Evolutionary conservation across 2,329 filamentous ascomycete genomes (phyloP).

Genomic region (Botryotinia globosa): DNA sequence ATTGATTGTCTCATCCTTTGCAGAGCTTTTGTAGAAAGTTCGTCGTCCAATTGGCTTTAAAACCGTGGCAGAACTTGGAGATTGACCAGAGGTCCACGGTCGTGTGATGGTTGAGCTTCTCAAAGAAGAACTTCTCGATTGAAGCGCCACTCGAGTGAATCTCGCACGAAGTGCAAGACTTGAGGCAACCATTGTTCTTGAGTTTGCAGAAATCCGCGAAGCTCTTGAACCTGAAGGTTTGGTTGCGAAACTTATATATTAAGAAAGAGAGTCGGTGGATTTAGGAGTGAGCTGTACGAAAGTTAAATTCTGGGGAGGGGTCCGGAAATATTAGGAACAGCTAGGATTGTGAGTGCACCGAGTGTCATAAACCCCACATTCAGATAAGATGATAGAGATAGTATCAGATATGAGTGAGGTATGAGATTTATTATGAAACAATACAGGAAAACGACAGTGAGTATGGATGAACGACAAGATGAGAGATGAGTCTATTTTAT

Average conservation of each 20-base stretch:
- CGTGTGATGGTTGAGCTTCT: constrained; percentile 27
- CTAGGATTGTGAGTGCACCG: neutral
- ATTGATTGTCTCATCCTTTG: constrained; percentile 33
- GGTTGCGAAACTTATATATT: neutral
- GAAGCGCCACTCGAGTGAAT: constrained; percentile 28
- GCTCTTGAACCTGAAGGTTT: constrained; percentile 5
- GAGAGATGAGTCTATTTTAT: neutral
- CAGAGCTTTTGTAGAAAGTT: constrained; percentile 38
- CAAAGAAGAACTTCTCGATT: constrained; percentile 23
- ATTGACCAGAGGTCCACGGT: constrained; percentile 30
- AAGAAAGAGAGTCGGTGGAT: neutral
- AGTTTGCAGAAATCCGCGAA: constrained; percentile 12
- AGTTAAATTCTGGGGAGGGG: constrained; percentile 26
- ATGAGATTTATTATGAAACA: neutral
- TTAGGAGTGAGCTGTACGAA: neutral
- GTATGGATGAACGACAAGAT: too few relatives aligned
- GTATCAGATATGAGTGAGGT: neutral
- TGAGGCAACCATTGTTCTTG: constrained; percentile 31
- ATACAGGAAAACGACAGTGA: neutral
- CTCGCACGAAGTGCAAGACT: constrained; percentile 30
- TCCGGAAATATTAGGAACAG: constrained; percentile 26
- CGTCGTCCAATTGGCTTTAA: constrained; percentile 29
- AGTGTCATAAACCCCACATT: constrained; percentile 8
- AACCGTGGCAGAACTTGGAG: constrained; percentile 22
- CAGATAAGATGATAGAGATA: constrained; percentile 8